phyloP scores from a whole-genome alignment of 140 eudicot species.

The Stevia rebaudiana region DNA sequence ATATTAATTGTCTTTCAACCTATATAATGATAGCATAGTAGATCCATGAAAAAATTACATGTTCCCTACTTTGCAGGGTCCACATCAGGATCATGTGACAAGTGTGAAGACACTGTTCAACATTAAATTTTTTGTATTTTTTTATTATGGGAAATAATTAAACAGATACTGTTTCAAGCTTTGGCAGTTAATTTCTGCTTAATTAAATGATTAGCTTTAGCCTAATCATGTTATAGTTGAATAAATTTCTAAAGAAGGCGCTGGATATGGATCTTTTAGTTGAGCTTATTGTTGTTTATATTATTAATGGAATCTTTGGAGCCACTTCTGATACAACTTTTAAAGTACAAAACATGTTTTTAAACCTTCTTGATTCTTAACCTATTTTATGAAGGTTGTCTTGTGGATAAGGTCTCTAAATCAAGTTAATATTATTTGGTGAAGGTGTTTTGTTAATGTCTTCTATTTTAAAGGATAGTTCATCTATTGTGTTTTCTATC shows the following conservation, averaged over 20 bases:
- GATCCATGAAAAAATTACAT: slow-evolving; percentile 33
- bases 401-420: slow-evolving; percentile 31
- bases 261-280: slow-evolving; percentile 28
- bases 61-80: slow-evolving; percentile 37
- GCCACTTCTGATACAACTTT: slow-evolving; percentile 28
- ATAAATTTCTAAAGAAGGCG: slow-evolving; percentile 20
- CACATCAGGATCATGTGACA: slow-evolving; percentile 35
- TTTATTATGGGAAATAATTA: slow-evolving; percentile 4
- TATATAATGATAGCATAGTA: slow-evolving; percentile 22
- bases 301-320: slow-evolving; percentile 30
- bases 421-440: slow-evolving; percentile 2
- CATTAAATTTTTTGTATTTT: slow-evolving; percentile 10
- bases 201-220: slow-evolving; percentile 18
- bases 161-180: slow-evolving; percentile 9
- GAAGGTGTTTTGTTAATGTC: not conserved
- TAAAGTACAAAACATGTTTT: slow-evolving; percentile 34
- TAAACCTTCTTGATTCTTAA: slow-evolving; percentile 20
- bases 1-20: slow-evolving; percentile 15
- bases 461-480: not conserved
- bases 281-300: slow-evolving; percentile 23
- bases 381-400: slow-evolving; percentile 7
- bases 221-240: slow-evolving; percentile 21
- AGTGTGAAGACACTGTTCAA: slow-evolving; percentile 32
- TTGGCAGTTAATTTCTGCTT: slow-evolving; percentile 20
- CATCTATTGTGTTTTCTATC: not conserved